Base-by-base conservation (phyloP, 106 monocot species). In the Alisma plantagoaquatica region DNA sequence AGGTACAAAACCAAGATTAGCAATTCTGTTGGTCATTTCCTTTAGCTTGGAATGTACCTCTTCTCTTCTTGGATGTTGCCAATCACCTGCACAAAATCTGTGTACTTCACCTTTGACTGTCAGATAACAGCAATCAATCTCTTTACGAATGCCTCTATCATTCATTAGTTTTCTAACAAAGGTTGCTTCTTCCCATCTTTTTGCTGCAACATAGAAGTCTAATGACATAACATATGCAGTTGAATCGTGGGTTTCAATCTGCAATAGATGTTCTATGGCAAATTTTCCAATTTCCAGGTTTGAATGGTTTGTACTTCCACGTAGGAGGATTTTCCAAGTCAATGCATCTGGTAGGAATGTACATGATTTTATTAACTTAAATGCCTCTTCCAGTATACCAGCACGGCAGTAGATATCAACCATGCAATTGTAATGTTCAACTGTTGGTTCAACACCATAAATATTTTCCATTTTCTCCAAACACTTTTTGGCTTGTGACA, bases 361-460 rank as follows among this genome's bases (percentile, higher is more conserved):
- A 9, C 66, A 53, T 29, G 59, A 60, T 55, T 61, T 41, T 23
- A 67, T 61, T 27, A 67, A 73, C 14, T 43, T 43, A 59, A 32
- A 66, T 61, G 73, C 66, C 19, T 67, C 60, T 20, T 33, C 51
- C 32, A 73, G n/a, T 12, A 16, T 31, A 17, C 59, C 57, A 22
- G 72, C 65, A 33, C 72, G 57, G 46, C 72, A 65, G 27, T 73
- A 73, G 53, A 65, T 65, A 53, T 73, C 65, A 27, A 73, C 22
- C 65, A 73, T 49, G 46, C 59, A 66, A 29, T 66, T 58, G 23
- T 53, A 73, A 28, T 73, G 66, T 46, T 64, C 59, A 29, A 33
- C 24, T 21, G 51, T 65, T 18, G 72, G 51, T 56, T 53, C 29
- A 22, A 72, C 62, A 7, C 59, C 58, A 53, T 52, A 58, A 43